Percentiles rank a stretch among this genome's conserved stretches.
Evolutionary conservation across 208 protist genomes (phyloP).

Genomic region (Trypanosoma vivax): DNA sequence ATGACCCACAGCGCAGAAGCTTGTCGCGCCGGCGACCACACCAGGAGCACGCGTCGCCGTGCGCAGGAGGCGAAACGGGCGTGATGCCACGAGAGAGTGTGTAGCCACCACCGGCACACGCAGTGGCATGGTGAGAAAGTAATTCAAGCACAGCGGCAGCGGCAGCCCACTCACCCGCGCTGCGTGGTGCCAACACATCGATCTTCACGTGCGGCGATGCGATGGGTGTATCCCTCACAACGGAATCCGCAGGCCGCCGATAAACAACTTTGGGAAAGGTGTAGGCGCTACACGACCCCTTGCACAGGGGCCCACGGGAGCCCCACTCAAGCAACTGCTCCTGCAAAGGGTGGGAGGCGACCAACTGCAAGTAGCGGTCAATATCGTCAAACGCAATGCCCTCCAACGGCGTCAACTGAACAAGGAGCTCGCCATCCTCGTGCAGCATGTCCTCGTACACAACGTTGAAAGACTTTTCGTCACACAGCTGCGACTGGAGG

Average conservation of each 20-base stretch:
- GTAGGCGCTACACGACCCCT: constrained; percentile 49
- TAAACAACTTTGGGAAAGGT: constrained; percentile 59
- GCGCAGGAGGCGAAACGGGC: constrained; percentile 9
- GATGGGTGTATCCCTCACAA: constrained; percentile 51
- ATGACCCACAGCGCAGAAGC: constrained; percentile 64
- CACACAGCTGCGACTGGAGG: constrained; percentile 34
- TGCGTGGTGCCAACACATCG: constrained; percentile 26
- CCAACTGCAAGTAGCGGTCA: constrained; percentile 36
- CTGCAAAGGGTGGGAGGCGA: constrained; percentile 11
- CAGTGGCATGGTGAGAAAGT: constrained; percentile 31
- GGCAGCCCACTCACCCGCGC: constrained; percentile 26
- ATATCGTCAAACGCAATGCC: constrained; percentile 65
- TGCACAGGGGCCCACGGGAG: constrained; percentile 21
- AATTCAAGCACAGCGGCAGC: constrained; percentile 33
- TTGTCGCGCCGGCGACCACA: constrained; percentile 52
- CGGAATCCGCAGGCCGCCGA: constrained; percentile 39
- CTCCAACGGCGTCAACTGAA: constrained; percentile 67
- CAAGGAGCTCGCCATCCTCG: constrained; percentile 69
- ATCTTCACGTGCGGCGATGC: constrained; percentile 33
- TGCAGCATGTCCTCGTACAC: constrained; percentile 59
- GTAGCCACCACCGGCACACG: constrained; percentile 7
- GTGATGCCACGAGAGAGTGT: constrained; percentile 17
- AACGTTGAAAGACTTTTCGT: constrained; percentile 38
- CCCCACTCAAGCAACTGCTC: neutral
- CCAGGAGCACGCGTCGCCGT: constrained; percentile 41